Conservation (phyloP, 306 rosid species). For the Oemleria cerasiformis region DNA sequence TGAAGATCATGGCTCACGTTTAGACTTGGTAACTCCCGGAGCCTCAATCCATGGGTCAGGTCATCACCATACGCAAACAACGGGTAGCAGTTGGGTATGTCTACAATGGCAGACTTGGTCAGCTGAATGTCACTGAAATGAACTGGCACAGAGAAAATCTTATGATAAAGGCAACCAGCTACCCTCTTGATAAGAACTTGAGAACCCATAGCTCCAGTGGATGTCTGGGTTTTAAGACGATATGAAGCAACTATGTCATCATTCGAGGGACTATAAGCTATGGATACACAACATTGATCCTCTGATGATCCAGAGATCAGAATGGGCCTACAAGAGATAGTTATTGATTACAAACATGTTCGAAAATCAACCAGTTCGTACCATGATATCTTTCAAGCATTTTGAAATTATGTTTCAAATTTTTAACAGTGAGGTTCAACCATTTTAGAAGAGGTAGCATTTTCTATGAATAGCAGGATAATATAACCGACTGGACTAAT, state of each 20-base stretch:
- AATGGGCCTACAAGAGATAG: constrained; percentile 9
- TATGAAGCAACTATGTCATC: constrained; percentile 25
- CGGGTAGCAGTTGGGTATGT: constrained; percentile 8
- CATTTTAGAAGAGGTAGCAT: neutral
- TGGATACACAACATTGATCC: constrained; percentile 15
- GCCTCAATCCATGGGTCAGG: constrained; percentile 9
- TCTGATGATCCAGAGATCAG: constrained; percentile 7
- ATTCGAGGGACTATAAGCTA: constrained; percentile 10
- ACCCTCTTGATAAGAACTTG: constrained; percentile 20
- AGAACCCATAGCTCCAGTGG: constrained; percentile 1
- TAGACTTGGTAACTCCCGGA: constrained; percentile 17
- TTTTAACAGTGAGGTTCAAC: neutral
- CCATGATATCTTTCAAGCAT: neutral
- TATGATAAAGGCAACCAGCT: constrained; percentile 4
- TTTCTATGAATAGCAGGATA: neutral
- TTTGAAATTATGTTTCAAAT: neutral
- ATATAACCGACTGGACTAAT: neutral
- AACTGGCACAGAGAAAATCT: neutral
- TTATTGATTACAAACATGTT: neutral
- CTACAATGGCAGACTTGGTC: constrained; percentile 15
- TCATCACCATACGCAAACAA: constrained; percentile 13
- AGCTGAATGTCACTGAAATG: neutral
- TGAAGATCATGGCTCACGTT: constrained; percentile 10
- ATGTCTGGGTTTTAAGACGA: constrained; percentile 3
- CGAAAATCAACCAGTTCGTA: neutral